These are phyloP conservation scores for Halophytophthora batemanensis DNA, from an alignment of 352 stramenopile genomes.

Conservation along the genomic window DNA sequence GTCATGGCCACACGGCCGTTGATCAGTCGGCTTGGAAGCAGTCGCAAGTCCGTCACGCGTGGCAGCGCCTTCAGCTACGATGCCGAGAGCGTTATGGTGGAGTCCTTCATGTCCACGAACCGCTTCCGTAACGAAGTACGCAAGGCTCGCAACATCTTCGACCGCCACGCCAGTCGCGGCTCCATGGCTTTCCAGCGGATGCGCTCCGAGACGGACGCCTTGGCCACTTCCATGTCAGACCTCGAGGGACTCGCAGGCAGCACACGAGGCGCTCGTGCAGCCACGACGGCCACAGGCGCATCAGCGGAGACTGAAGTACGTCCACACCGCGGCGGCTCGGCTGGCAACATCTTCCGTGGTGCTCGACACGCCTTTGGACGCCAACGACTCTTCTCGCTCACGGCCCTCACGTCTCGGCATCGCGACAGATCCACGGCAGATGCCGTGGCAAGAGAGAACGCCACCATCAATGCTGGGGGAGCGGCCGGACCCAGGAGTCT, in stretches of 20 bases:
- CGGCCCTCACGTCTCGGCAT: slow-evolving; percentile 6
- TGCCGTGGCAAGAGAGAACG: neutral
- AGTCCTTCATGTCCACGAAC: slow-evolving; percentile 85
- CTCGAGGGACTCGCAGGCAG: slow-evolving; percentile 9
- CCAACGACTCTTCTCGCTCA: slow-evolving; percentile 50
- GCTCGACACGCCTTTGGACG: slow-evolving; percentile 52
- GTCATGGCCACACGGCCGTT: slow-evolving; percentile 27
- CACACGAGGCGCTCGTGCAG: slow-evolving; percentile 8
- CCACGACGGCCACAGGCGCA: slow-evolving; percentile 17
- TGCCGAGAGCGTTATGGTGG: slow-evolving; percentile 86
- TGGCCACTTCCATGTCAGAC: slow-evolving; percentile 6
- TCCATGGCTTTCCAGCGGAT: slow-evolving; percentile 76
- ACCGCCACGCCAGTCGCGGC: slow-evolving; percentile 79
- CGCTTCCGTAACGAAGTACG: slow-evolving; percentile 44
- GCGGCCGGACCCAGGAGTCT: slow-evolving; percentile 11
- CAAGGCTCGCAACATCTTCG: slow-evolving; percentile 58
- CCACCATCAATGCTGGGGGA: neutral
- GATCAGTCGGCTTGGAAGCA: slow-evolving; percentile 23
- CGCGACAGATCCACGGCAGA: neutral
- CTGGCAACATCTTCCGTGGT: slow-evolving; percentile 64
- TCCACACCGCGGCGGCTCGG: slow-evolving; percentile 26
- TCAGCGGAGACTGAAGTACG: neutral
- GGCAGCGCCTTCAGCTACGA: slow-evolving; percentile 88
- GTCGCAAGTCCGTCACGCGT: slow-evolving; percentile 37
- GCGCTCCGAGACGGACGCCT: slow-evolving; percentile 24